Base-by-base conservation (phyloP, 2,329 filamentous ascomycete genomes). In the Hypoxylon sp. region DNA sequence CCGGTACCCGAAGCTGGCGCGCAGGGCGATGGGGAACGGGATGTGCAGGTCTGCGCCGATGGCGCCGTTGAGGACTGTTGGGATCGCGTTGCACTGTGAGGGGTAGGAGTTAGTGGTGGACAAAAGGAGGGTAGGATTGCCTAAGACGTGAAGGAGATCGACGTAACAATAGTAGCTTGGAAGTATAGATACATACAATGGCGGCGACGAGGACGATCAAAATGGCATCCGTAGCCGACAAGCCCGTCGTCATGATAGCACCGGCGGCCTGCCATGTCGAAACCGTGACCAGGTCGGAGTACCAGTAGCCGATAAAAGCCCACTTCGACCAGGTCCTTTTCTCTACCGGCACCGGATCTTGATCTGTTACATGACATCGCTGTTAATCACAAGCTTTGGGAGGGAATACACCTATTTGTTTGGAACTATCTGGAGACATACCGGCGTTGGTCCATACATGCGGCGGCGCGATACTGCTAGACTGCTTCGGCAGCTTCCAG, bases 271-370 rank as follows among this genome's bases (percentile, higher is more conserved):
- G 68, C 74, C 75, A 76, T 7, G 70, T 72, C 2, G 71, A 71
- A 3, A 74, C 66, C 17, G 73, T 76, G 15, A 76, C 70, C 73
- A 82, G 78, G 63, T 84, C 82, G 6, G 77, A 79, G 62, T 77
- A 79, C 82, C 82, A 84, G 68, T 84, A 82, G 13, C 78, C 77
- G 74, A 81, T 79, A 67, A 80, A 82, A 28, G 80, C 78, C 51
- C 79, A 70, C 11, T 73, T 75, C 4, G 78, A 78, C 81, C 81
- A 82, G 19, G 79, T 82, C 52, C 77, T 73, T 56, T 77, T 74
- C 61, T 80, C 77, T 2, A 74, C 73, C 22, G 80, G 70, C 0
- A 77, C 72, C 2, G 74, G 73, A 64, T 76, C 74, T 43, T 71
- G 67, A 59, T 72, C 70, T 69, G 34, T 63, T 22, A 10, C 41